Conservation (phyloP, 2,329 filamentous ascomycete genomes). For the Monilinia fructigena region DNA sequence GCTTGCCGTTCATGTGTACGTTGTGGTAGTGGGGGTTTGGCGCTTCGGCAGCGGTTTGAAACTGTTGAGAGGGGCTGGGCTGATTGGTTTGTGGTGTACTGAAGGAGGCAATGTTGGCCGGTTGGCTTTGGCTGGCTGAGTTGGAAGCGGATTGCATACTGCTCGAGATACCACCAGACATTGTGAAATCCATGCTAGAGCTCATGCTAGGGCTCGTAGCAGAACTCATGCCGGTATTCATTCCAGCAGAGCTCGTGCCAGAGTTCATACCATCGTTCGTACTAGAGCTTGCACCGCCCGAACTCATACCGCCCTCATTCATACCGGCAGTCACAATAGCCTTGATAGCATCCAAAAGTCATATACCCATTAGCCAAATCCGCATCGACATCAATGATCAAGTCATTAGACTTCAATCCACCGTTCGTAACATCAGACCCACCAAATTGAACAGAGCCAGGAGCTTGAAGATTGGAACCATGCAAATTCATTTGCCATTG, state of each 20-base stretch:
- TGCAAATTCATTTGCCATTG: not conserved
- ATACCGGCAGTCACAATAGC: not conserved
- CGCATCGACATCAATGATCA: not conserved
- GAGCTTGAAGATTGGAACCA: not conserved
- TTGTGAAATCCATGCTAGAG: not conserved
- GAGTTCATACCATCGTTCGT: not conserved
- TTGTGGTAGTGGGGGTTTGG: not conserved
- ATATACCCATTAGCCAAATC: conserved; percentile 3
- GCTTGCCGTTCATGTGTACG: not conserved
- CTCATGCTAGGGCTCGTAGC: not conserved
- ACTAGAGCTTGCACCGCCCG: not conserved
- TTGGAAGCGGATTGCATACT: too few species aligned
- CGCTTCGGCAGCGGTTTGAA: not conserved
- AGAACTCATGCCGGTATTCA: not conserved
- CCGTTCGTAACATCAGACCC: not conserved
- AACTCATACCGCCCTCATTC: not conserved
- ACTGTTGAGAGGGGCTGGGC: too few species aligned
- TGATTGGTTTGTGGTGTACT: not conserved
- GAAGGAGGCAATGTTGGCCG: too few species aligned
- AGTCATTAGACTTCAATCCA: not conserved
- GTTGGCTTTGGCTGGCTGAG: too few species aligned
- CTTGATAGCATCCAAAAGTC: not conserved
- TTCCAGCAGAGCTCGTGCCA: not conserved
- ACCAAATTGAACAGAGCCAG: not conserved
- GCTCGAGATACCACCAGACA: too few species aligned